phyloP scores from a whole-genome alignment of 176 grass and related monocot genomes.

The Phoenix roebelenii region DNA sequence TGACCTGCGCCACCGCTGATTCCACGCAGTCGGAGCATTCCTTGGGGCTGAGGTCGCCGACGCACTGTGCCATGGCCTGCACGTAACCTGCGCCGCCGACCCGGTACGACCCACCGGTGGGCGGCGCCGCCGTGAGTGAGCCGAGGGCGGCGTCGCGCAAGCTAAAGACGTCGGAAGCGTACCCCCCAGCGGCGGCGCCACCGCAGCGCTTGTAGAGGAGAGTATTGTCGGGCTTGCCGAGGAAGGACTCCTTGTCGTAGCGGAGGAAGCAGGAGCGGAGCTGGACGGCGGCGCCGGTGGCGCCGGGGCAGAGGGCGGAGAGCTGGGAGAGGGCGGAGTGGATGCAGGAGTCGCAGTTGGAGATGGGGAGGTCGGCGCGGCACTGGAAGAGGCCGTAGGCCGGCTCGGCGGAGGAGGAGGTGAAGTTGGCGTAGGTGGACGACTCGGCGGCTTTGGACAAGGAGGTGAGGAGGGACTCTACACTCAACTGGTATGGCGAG shows the following conservation, averaged over 20 bases:
- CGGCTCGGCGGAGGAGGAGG: constrained; percentile 12
- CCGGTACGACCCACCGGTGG: constrained; percentile 34
- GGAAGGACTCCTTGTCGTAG: constrained; percentile 76
- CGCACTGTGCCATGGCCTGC: constrained; percentile 93
- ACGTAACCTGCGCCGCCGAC: constrained; percentile 48
- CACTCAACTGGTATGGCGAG: constrained; percentile 1
- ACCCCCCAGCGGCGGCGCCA: constrained; percentile 29
- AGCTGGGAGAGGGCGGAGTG: constrained; percentile 54
- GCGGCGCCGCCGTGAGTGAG: constrained; percentile 28
- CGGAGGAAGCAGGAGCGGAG: constrained; percentile 68
- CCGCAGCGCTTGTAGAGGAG: constrained; percentile 81
- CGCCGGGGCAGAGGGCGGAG: constrained; percentile 50
- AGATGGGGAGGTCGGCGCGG: constrained; percentile 59
- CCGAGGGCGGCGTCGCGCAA: constrained; percentile 72
- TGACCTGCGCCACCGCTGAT: constrained; percentile 52
- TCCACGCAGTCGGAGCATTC: constrained; percentile 62
- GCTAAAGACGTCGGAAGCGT: constrained; percentile 21
- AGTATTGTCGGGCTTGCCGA: constrained; percentile 60
- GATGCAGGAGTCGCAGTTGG: constrained; percentile 50
- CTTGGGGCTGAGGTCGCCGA: constrained; percentile 56
- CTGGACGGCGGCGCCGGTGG: constrained; percentile 62
- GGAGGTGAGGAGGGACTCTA: constrained; percentile 9
- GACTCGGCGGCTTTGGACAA: constrained; percentile 35
- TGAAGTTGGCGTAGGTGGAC: constrained; percentile 43
- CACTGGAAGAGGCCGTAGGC: constrained; percentile 67